These are phyloP conservation scores for Macadamia integrifolia DNA, from an alignment of 164 flowering plant genomes.

Conservation along the genomic window DNA sequence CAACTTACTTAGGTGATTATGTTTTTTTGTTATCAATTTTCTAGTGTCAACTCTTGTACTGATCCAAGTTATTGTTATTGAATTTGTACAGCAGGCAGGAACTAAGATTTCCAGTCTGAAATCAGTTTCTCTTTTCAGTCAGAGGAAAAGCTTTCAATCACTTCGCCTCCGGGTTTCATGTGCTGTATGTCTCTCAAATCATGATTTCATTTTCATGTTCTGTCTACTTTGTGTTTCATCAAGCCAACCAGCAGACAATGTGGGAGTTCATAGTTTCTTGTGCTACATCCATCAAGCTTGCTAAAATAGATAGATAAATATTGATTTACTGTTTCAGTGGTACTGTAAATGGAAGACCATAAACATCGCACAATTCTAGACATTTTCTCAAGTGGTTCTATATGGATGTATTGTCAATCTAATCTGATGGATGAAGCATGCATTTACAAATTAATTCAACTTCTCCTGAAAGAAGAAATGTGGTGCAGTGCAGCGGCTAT, in stretches of 20 bases:
- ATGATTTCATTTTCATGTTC: not conserved
- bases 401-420: not conserved
- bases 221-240: not conserved
- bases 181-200: constrained; percentile 38
- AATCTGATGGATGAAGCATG: not conserved
- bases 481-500: not conserved
- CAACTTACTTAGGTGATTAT: too few relatives aligned
- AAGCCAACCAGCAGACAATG: not conserved
- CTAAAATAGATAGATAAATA: too few relatives aligned
- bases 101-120: constrained; percentile 28
- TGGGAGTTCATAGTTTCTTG: not conserved
- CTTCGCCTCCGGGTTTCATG: constrained; percentile 46
- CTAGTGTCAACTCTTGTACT: not conserved
- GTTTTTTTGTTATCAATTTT: not conserved
- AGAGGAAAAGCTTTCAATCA: constrained; percentile 36
- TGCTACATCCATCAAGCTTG: too few relatives aligned
- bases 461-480: not conserved
- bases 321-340: too few relatives aligned
- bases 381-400: not conserved
- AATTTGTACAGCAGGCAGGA: constrained; percentile 32
- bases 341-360: not conserved
- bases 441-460: not conserved
- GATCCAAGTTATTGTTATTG: not conserved
- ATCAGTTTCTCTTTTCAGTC: constrained; percentile 29
- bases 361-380: not conserved